Evolutionary conservation across 805 yeast genomes (phyloP).

Genomic region (Kluyveromyces siamensis): DNA sequence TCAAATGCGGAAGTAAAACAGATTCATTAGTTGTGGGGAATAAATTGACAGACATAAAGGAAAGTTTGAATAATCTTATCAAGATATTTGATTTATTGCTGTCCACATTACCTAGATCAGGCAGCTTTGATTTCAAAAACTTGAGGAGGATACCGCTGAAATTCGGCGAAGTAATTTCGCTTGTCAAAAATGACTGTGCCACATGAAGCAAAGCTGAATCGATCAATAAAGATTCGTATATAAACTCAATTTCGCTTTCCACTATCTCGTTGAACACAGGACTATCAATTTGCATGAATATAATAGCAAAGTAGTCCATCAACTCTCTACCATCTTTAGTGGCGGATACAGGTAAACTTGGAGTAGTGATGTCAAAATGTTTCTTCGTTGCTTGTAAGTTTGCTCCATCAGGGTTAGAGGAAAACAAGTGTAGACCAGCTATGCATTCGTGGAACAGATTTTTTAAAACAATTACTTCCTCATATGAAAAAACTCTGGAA

Average conservation of each 20-base stretch:
- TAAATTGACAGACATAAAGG: slow-evolving; percentile 91
- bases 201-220: slow-evolving; percentile 83
- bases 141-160: slow-evolving; percentile 77
- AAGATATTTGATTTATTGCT: slow-evolving; percentile 69
- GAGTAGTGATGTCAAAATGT: slow-evolving; percentile 61
- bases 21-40: slow-evolving; percentile 83
- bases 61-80: slow-evolving; percentile 78
- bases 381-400: slow-evolving; percentile 19
- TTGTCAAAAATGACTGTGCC: slow-evolving; percentile 89
- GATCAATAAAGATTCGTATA: slow-evolving; percentile 69
- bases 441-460: slow-evolving; percentile 78
- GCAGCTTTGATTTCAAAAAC: slow-evolving; percentile 64
- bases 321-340: slow-evolving; percentile 90
- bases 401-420: slow-evolving; percentile 31
- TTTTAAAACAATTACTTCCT: slow-evolving; percentile 72
- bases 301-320: slow-evolving; percentile 91
- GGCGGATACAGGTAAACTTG: slow-evolving; percentile 75
- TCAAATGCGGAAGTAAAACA: slow-evolving; percentile 81
- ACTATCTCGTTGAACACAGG: slow-evolving; percentile 92
- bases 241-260: slow-evolving; percentile 64
- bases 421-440: slow-evolving; percentile 68
- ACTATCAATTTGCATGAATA: slow-evolving; percentile 88
- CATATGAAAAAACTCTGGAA: slow-evolving; percentile 74
- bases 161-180: slow-evolving; percentile 89
- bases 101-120: slow-evolving; percentile 74